Percentiles rank a stretch among this genome's conserved stretches.
Conservation (phyloP, 208 protist species). For the Crithidia fasciculata region DNA sequence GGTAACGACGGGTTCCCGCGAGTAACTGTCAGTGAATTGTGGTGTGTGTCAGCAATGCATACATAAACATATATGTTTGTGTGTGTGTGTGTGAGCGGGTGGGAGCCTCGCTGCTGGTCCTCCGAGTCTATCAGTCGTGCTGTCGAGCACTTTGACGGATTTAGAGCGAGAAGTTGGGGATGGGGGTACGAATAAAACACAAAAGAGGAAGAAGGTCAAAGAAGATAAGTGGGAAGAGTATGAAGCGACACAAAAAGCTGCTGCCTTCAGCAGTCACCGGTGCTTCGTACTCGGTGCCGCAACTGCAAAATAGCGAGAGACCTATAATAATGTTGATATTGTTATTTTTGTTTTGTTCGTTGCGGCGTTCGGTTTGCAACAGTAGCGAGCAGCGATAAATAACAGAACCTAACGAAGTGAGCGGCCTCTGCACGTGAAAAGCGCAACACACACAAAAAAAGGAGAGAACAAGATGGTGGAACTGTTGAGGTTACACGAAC, state of each 20-base stretch:
- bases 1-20: too few relatives aligned
- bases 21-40: too few relatives aligned
- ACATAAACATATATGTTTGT: background rate
- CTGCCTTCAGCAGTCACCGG: too few relatives aligned
- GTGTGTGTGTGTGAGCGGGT: background rate
- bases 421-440: background rate
- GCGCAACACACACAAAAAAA: slow-evolving; percentile 12
- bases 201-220: background rate
- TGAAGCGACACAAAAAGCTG: too few relatives aligned
- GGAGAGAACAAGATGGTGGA: background rate
- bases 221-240: background rate
- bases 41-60: background rate
- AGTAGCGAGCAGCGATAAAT: background rate
- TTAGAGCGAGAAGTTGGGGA: too few relatives aligned
- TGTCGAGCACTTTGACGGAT: too few relatives aligned
- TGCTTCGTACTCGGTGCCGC: too few relatives aligned
- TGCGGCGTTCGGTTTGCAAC: background rate
- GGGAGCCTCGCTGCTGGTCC: background rate
- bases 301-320: background rate
- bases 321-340: background rate
- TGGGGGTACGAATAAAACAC: background rate
- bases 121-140: too few relatives aligned
- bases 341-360: slow-evolving; percentile 11
- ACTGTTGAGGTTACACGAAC: background rate
- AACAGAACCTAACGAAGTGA: too few relatives aligned